Evolutionary conservation across 148 eudicot species (phyloP).

Genomic region (Chenopodium quinoa): DNA sequence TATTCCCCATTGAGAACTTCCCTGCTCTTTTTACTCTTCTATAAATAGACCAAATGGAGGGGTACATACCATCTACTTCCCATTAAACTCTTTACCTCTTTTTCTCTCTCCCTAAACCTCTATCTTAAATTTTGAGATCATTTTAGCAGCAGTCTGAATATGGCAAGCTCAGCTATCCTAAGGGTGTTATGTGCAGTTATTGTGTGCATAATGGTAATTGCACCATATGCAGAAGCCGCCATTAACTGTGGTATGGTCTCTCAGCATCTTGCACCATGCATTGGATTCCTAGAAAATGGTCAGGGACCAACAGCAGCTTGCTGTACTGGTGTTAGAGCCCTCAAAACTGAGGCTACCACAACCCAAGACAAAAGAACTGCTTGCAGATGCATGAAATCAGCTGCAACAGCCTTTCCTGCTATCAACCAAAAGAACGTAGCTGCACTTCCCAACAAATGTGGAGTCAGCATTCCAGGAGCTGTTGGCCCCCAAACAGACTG

Average conservation of each 20-base stretch:
- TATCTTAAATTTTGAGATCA: neutral
- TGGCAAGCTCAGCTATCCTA: conserved; percentile 17
- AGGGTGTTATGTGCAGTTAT: conserved; percentile 21
- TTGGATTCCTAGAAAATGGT: conserved; percentile 27
- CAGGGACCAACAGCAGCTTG: conserved; percentile 20
- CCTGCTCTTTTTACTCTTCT: neutral
- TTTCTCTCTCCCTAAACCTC: neutral
- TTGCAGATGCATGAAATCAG: conserved; percentile 39
- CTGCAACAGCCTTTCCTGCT: conserved; percentile 21
- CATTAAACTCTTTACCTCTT: neutral
- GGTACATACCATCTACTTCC: neutral
- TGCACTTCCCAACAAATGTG: conserved; percentile 21
- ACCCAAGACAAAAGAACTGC: conserved; percentile 28
- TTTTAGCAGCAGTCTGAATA: neutral
- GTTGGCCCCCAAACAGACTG: conserved; percentile 27
- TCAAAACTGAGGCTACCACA: conserved; percentile 29
- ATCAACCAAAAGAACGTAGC: conserved; percentile 14
- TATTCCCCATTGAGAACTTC: neutral
- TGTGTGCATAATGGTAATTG: conserved; percentile 28
- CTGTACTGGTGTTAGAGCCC: conserved; percentile 27
- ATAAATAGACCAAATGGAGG: conserved; percentile 6
- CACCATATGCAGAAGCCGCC: conserved; percentile 34
- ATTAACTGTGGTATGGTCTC: conserved; percentile 33
- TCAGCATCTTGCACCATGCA: conserved; percentile 23
- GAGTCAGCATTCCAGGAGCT: conserved; percentile 16